phyloP scores from a whole-genome alignment of 306 rosid species.

The Sicyos baderoa region DNA sequence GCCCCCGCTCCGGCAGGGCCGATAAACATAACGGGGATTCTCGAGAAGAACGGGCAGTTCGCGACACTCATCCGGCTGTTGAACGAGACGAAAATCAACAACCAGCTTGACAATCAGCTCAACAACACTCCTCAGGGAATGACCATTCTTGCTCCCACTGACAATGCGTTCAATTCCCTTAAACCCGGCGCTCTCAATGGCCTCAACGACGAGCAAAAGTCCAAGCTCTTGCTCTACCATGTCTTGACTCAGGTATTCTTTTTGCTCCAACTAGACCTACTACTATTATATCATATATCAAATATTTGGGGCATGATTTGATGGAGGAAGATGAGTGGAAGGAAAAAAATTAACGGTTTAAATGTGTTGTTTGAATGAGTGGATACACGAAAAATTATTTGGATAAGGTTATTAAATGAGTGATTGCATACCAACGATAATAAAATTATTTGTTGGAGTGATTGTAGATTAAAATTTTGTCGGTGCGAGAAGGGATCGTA shows the following conservation, averaged over 20 bases:
- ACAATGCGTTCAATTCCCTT: slow-evolving; percentile 70
- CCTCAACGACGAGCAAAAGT: slow-evolving; percentile 40
- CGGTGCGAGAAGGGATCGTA: too few relatives aligned
- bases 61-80: slow-evolving; percentile 44
- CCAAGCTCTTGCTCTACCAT: slow-evolving; percentile 53
- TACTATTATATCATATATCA: too few relatives aligned
- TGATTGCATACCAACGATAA: too few relatives aligned
- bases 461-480: too few relatives aligned
- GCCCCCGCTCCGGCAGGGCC: slow-evolving; percentile 25
- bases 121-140: slow-evolving; percentile 51
- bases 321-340: too few relatives aligned
- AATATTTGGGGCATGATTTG: too few relatives aligned
- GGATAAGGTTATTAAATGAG: too few relatives aligned
- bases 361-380: too few relatives aligned
- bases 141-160: slow-evolving; percentile 73
- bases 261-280: too few relatives aligned
- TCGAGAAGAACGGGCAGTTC: slow-evolving; percentile 53
- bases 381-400: too few relatives aligned
- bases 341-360: too few relatives aligned
- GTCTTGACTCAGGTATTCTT: slow-evolving; percentile 35
- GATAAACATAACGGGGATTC: slow-evolving; percentile 50
- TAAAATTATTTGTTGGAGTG: too few relatives aligned
- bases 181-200: slow-evolving; percentile 46
- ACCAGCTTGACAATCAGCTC: slow-evolving; percentile 52
- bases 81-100: slow-evolving; percentile 34